Conservation (phyloP, 2,329 filamentous ascomycete species). For the Chaetomiaceae sp. region DNA sequence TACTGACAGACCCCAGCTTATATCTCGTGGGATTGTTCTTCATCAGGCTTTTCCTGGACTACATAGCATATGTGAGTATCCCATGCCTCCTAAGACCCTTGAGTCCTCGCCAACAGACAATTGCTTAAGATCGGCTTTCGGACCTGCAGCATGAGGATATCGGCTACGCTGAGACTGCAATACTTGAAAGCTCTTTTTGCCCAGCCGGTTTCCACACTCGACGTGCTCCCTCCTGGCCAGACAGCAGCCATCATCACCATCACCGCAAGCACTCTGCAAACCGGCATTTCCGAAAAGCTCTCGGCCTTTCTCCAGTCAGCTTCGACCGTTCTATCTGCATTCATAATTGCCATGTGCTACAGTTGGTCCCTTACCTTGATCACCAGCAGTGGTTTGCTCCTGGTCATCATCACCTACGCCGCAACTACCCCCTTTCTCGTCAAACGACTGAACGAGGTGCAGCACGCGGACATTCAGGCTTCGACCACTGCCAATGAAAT, state of each 20-base stretch:
- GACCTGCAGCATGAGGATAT: conserved; percentile 56
- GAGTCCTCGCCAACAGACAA: neutral
- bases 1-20: conserved; percentile 38
- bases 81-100: conserved; percentile 2
- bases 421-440: conserved; percentile 51
- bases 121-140: conserved; percentile 46
- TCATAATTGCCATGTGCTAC: conserved; percentile 51
- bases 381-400: conserved; percentile 50
- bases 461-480: conserved; percentile 50
- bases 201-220: conserved; percentile 62
- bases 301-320: conserved; percentile 52
- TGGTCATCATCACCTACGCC: conserved; percentile 47
- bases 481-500: conserved; percentile 56
- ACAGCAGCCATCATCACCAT: conserved; percentile 59
- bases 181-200: conserved; percentile 60
- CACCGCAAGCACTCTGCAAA: conserved; percentile 56
- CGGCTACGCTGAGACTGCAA: conserved; percentile 54
- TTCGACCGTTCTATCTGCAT: conserved; percentile 47
- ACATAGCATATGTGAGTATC: conserved; percentile 35
- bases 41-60: conserved; percentile 57
- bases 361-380: conserved; percentile 57
- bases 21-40: conserved; percentile 69
- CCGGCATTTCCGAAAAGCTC: conserved; percentile 59
- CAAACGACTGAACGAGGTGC: conserved; percentile 42
- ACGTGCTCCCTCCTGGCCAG: conserved; percentile 56